phyloP scores from a whole-genome alignment of 495 filamentous ascomycete genomes.

The Aspergillus ellipticus region DNA sequence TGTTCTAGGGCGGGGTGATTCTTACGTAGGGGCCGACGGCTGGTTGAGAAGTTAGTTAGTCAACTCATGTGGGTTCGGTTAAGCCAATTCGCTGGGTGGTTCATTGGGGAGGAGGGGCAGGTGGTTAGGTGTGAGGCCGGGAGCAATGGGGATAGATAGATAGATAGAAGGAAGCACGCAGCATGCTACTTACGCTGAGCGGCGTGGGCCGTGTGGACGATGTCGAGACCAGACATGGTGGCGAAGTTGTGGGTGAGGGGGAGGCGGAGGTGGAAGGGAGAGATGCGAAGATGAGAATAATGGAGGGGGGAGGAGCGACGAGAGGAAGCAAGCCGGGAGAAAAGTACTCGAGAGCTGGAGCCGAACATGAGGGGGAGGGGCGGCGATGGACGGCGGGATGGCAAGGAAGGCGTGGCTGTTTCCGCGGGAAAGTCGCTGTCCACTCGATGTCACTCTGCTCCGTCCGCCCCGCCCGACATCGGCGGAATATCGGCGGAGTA shows the following conservation, averaged over 20 bases:
- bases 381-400: background rate
- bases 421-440: constrained; percentile 1
- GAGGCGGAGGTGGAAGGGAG: constrained; percentile 1
- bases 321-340: constrained; percentile 27
- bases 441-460: too few species aligned
- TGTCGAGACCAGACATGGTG: constrained; percentile 36
- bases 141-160: background rate
- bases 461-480: constrained; percentile 10
- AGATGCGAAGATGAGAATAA: background rate
- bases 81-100: background rate
- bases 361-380: constrained; percentile 26
- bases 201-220: constrained; percentile 41
- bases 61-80: constrained; percentile 31
- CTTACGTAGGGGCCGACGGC: constrained; percentile 59
- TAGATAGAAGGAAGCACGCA: background rate
- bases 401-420: background rate
- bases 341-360: constrained; percentile 23
- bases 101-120: background rate
- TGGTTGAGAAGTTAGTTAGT: constrained; percentile 42
- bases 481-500: background rate
- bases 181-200: constrained; percentile 46
- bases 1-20: constrained; percentile 7
- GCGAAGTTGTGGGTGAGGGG: constrained; percentile 12
- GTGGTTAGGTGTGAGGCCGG: too few species aligned
- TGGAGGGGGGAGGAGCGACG: constrained; percentile 7